Evolutionary conservation across 2,329 filamentous ascomycete genomes (phyloP), one percentile per base, ranked within the genome.

Genomic region (Arthrobotrys sphaeroides): DNA sequence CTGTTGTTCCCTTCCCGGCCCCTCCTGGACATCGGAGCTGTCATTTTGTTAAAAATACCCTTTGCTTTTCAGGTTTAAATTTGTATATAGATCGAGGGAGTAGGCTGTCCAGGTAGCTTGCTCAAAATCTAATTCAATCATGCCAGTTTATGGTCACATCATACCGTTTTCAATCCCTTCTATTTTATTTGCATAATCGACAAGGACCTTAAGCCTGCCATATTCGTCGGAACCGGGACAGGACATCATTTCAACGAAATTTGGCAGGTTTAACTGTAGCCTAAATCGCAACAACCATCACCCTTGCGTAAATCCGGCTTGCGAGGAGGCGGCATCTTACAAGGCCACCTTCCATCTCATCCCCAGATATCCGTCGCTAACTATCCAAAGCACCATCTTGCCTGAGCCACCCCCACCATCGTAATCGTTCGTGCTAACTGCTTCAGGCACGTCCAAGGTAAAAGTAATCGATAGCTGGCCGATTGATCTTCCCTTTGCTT

Each of bases 331-430:
- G 36, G 24, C 12, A 18, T 31, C 33, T 75, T 62, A 75, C 28
- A 75, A 43, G n/a, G 45, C 82, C 3, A 88, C 77, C 31, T 78
- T 82, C 88, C 89, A 90, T 78, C 85, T 84, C 86, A 98, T 88
- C 0, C 91, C 92, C 33, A 93, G 84, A 83, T 98, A 98, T 13
- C 89, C 89, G 85, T 98, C 95, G 82, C 94, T 98, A 16, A 95
- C 85, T 1, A 97, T 89, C 77, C 87, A 81, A 2, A 97, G 87
- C 80, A 93, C 90, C 7, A 96, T 82, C 81, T 87, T 90, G 79
- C 89, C 88, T 12, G 84, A 85, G 77, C 84, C 83, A 53, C 73
- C 77, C 33, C 73, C 77, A 5, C 77, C 78, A 49, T 78, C 78
- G 13, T 77, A 78, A 2, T 82, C 83, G 5, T 80, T 47, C 78